Conservation (phyloP, 2,329 filamentous ascomycete species). For the Beauveria australis region DNA sequence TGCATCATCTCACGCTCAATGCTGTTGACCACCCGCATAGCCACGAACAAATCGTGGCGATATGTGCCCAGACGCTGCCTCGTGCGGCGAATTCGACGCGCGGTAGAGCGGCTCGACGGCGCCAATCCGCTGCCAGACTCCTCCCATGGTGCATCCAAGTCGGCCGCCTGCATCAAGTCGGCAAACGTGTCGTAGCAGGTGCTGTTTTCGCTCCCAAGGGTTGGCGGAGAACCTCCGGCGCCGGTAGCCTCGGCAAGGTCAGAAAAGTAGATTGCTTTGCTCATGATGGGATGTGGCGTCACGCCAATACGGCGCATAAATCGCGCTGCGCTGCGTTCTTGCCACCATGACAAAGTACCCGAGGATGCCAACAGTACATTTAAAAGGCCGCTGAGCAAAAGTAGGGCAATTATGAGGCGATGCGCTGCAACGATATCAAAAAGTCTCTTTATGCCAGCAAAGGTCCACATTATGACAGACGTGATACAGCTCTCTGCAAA, state of each 20-base stretch:
- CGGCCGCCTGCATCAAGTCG: slow-evolving; percentile 47
- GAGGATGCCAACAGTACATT: slow-evolving; percentile 71
- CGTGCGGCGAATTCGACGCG: slow-evolving; percentile 65
- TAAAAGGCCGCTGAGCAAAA: slow-evolving; percentile 59
- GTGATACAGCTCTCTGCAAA: slow-evolving; percentile 67
- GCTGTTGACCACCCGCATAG: slow-evolving; percentile 80
- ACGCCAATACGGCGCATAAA: slow-evolving; percentile 82
- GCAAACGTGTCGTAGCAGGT: slow-evolving; percentile 56
- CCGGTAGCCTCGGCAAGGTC: slow-evolving; percentile 64
- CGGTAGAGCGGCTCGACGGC: slow-evolving; percentile 44
- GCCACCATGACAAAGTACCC: slow-evolving; percentile 73
- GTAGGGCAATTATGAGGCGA: slow-evolving; percentile 60
- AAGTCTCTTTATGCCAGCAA: slow-evolving; percentile 55
- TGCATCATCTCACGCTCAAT: slow-evolving; percentile 80
- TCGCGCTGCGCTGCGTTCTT: slow-evolving; percentile 66
- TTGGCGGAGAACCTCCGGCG: slow-evolving; percentile 22
- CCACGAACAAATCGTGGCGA: slow-evolving; percentile 83
- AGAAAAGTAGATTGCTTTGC: slow-evolving; percentile 71
- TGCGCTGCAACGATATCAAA: slow-evolving; percentile 66
- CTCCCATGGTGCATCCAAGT: slow-evolving; percentile 49
- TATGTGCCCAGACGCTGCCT: slow-evolving; percentile 76
- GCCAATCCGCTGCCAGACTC: slow-evolving; percentile 40
- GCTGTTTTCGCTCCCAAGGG: slow-evolving; percentile 36
- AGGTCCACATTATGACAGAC: slow-evolving; percentile 68
- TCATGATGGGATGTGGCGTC: slow-evolving; percentile 70